These are phyloP conservation scores for Diutina scorzettiae DNA, from an alignment of 1,139 yeast species.

Conservation along the genomic window DNA sequence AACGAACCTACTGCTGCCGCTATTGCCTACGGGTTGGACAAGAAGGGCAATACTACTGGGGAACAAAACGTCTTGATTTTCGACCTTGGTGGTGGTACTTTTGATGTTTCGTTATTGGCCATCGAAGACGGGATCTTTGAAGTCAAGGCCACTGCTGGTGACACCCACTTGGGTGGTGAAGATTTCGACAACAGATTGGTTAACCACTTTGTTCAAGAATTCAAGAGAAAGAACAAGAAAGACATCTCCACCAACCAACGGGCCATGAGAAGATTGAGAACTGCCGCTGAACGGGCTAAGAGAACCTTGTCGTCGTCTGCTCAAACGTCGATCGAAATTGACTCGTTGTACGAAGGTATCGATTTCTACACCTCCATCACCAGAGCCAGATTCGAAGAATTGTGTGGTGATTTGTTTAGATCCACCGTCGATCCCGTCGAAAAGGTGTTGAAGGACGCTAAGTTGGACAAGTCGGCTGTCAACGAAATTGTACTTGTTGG, in stretches of 20 bases:
- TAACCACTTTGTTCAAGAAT: constrained; percentile 26
- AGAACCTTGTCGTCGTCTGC: constrained; percentile 86
- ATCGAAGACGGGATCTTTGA: constrained; percentile 44
- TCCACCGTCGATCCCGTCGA: constrained; percentile 89
- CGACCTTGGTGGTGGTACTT: constrained; percentile 46
- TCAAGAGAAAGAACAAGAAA: constrained; percentile 78
- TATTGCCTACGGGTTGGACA: constrained; percentile 92
- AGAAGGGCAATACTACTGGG: constrained; percentile 28
- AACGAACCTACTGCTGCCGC: constrained; percentile 99
- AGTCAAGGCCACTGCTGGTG: constrained; percentile 43
- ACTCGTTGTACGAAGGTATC: constrained; percentile 89
- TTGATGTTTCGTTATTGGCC: constrained; percentile 38
- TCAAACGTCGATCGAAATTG: constrained; percentile 86
- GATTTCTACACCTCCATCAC: constrained; percentile 89
- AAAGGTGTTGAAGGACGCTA: constrained; percentile 83
- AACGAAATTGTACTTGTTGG: constrained; percentile 93
- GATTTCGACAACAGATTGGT: constrained; percentile 30
- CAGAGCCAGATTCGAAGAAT: constrained; percentile 92
- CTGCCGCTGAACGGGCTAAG: constrained; percentile 96
- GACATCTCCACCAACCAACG: constrained; percentile 66
- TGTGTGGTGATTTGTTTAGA: constrained; percentile 77
- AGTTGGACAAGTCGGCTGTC: constrained; percentile 68
- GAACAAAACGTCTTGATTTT: constrained; percentile 29
- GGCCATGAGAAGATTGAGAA: constrained; percentile 82
- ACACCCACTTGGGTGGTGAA: constrained; percentile 67